Evolutionary conservation across 768 basidiomycete genomes (phyloP), one percentile per base, ranked within the genome.

Genomic region (Gyrodon lividus): DNA sequence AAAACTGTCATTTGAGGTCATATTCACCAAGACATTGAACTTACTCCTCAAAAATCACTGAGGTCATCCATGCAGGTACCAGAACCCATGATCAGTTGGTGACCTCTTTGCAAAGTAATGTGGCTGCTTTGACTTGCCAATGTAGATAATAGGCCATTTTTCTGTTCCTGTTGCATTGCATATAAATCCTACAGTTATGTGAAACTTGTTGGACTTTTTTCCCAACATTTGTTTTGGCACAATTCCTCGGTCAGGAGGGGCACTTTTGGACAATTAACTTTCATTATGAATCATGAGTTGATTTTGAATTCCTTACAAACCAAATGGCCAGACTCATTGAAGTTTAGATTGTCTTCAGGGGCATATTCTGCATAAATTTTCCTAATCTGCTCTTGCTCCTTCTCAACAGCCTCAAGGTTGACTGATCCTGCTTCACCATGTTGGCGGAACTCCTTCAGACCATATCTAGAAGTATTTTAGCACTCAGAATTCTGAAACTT

Each of bases 31-130:
- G 20, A 13, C 14, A 28, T n/a, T 14, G 19, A 43, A 61, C 65
- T 43, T 35, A 74, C 64, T 72, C 69, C 51, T 72, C 57, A 52
- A 68, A 75, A 1, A 72, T 44, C 4, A 52, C 52, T 14, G 54
- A 22, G 39, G 62, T 74, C 74, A 76, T 74, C 72, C 73, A 74
- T 4, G 70, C 67, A 46, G 60, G 30, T 30, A 10, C 30, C 30
- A 30, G 30, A 30, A 30, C 9, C 30, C 30, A 30, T 8, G 9
- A 30, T 30, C 9, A 10, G 30, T 8, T 7, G 30, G 30, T 30
- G 30, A 30, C 30, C 30, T 30, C 30, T 30, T 30, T 30, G 30
- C 5, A n/a, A 39, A 75, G 24, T 59, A 61, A 3, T 59, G 61
- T n/a, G 72, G 72, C 24, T 60, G 51, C 31, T 60, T 62, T 3